Percentiles rank a stretch among this genome's conserved stretches.
These are phyloP conservation scores for Deinandra increscens DNA, from an alignment of 129 eudicot species.

Conservation along the genomic window DNA sequence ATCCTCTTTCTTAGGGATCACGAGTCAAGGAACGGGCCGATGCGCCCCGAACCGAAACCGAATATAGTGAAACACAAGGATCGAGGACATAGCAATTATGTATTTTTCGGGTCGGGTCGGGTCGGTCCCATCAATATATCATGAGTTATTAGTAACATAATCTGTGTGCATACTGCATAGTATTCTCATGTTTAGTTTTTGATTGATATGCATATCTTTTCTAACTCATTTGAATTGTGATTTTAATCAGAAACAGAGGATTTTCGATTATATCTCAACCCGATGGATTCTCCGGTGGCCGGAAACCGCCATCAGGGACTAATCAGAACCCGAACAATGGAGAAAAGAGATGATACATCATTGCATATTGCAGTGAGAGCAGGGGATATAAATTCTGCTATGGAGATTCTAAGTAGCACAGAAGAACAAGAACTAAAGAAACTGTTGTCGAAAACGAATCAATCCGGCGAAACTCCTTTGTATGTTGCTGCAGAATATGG, in stretches of 20 bases:
- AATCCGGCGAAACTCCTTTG: slow-evolving; percentile 55
- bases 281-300: slow-evolving; percentile 37
- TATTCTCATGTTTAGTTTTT: neutral
- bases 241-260: slow-evolving; percentile 7
- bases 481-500: slow-evolving; percentile 64
- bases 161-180: neutral
- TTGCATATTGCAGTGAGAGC: slow-evolving; percentile 60
- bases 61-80: no score
- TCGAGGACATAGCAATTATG: no score
- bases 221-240: neutral
- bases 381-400: slow-evolving; percentile 42
- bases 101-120: no score
- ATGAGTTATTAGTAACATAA: slow-evolving; percentile 7
- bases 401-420: slow-evolving; percentile 29
- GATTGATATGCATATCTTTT: slow-evolving; percentile 10
- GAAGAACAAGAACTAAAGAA: slow-evolving; percentile 39
- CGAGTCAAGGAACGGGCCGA: no score
- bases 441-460: slow-evolving; percentile 43
- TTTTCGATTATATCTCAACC: slow-evolving; percentile 15
- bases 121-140: neutral
- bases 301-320: slow-evolving; percentile 39
- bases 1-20: no score
- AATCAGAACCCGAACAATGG: slow-evolving; percentile 42
- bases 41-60: no score
- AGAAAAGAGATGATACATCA: slow-evolving; percentile 52